Evolutionary conservation across 345 rosid species (phyloP), one percentile per base, ranked within the genome.

Genomic region (Aethionema arabicum): DNA sequence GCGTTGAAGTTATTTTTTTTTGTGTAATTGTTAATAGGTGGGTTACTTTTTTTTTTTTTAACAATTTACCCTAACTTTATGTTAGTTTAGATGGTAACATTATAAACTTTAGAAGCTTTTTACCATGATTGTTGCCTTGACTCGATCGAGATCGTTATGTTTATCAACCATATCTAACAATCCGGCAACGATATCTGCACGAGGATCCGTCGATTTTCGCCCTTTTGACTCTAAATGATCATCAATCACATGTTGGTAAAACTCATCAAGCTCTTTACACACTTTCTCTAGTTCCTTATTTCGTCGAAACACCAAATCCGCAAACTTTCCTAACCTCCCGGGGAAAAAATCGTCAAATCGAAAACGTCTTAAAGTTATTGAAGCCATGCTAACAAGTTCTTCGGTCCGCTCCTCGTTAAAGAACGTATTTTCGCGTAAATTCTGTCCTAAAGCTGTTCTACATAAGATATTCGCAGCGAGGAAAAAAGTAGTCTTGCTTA

Each of bases 151-250:
- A 21, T 21, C 27, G 27, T 21, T 21, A 2, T 21, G 27, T 21
- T 21, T 1, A 21, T 21, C 27, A 2, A 21, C 27, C 27, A 21
- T 21, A 21, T 21, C 27, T 21, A 21, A 21, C 27, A 21, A 21
- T 21, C 27, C 27, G 2, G 27, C 27, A 21, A 21, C 27, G 27
- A 21, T 21, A 21, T 21, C 27, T 21, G 27, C 27, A 21, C 2
- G 27, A 21, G 27, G 27, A 21, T 21, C 27, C 2, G 27, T 21
- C 27, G 27, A 21, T 21, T 21, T 39, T 32, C 38, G 6, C n/a
- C 75, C 43, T 52, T 29, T 49, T 37, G 50, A 61, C 16, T 36
- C 58, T 1, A 72, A 54, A 52, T 72, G 75, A 37, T 59, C 56
- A 59, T 52, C 75, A 5, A 72, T 56, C 5, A 65, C 10, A 3